Evolutionary conservation across 2,329 filamentous ascomycete genomes (phyloP).

Genomic region (Colletotrichum musicola): DNA sequence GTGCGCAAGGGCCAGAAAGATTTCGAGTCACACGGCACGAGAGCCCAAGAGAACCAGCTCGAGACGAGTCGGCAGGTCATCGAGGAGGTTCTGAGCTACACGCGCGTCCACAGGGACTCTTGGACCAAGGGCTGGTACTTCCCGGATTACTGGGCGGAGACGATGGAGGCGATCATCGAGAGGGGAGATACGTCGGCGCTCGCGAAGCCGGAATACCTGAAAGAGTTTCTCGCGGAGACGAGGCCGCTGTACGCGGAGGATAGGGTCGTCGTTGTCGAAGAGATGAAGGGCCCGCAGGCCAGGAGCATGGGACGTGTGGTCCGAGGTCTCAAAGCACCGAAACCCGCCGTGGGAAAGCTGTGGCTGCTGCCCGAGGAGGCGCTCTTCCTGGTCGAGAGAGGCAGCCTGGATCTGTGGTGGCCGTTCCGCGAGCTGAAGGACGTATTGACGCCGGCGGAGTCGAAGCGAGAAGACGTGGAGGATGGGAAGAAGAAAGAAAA

Average conservation of each 20-base stretch:
- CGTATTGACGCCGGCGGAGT: constrained; percentile 53
- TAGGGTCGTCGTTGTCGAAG: constrained; percentile 76
- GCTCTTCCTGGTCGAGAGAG: constrained; percentile 88
- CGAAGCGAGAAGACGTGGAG: constrained; percentile 42
- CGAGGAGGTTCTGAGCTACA: constrained; percentile 86
- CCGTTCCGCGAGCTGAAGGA: constrained; percentile 68
- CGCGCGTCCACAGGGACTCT: constrained; percentile 79
- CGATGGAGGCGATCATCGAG: constrained; percentile 24
- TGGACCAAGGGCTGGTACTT: constrained; percentile 81
- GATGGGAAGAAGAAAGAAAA: constrained; percentile 44
- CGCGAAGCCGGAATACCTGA: constrained; percentile 34
- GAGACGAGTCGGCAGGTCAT: constrained; percentile 87
- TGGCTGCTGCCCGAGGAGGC: constrained; percentile 95
- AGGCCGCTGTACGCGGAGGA: constrained; percentile 55
- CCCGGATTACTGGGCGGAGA: constrained; percentile 65
- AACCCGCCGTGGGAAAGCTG: constrained; percentile 69
- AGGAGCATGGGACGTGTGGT: constrained; percentile 79
- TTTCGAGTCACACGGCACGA: constrained; percentile 93
- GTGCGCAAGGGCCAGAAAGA: constrained; percentile 97
- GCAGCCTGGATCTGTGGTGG: constrained; percentile 90
- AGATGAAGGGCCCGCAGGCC: constrained; percentile 78
- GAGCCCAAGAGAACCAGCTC: constrained; percentile 81
- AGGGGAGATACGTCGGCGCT: constrained; percentile 24
- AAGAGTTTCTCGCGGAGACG: constrained; percentile 32
- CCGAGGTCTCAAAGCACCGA: constrained; percentile 65